phyloP scores from a whole-genome alignment of 2,329 filamentous ascomycete species.

The Blumeria hordei region DNA sequence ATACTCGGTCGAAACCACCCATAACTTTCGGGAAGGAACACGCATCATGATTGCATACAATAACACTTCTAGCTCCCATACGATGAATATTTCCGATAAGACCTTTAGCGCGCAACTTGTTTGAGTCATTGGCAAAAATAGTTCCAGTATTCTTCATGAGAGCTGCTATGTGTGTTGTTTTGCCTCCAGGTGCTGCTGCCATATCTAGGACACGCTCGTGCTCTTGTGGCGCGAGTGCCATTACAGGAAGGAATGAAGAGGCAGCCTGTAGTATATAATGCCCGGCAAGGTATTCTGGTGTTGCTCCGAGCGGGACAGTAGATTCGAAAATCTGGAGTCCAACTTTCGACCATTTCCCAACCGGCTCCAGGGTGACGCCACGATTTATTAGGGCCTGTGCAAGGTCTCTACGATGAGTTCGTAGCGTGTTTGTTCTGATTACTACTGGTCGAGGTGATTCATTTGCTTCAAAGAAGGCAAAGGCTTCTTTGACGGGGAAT shows the following conservation, averaged over 20 bases:
- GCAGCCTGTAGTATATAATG: conserved; percentile 97
- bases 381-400: conserved; percentile 88
- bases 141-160: conserved; percentile 94
- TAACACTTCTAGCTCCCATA: conserved; percentile 74
- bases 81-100: conserved; percentile 95
- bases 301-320: conserved; percentile 58
- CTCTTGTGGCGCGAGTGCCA: conserved; percentile 87
- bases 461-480: conserved; percentile 98
- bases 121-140: conserved; percentile 91
- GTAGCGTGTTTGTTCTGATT: conserved; percentile 87
- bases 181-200: conserved; percentile 87
- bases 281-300: conserved; percentile 87
- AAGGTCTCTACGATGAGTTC: conserved; percentile 51
- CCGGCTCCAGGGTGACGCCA: conserved; percentile 83
- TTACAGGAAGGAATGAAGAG: conserved; percentile 88
- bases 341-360: conserved; percentile 97
- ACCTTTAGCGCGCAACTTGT: conserved; percentile 82
- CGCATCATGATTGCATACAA: conserved; percentile 90
- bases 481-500: conserved; percentile 79
- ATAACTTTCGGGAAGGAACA: conserved; percentile 85
- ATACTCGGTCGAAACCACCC: conserved; percentile 82
- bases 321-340: conserved; percentile 92
- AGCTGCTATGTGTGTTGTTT: conserved; percentile 88
- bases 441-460: conserved; percentile 83
- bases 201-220: conserved; percentile 77